Conservation (phyloP, 192 early-diverging fungal genomes). For the Podila epicladia region DNA sequence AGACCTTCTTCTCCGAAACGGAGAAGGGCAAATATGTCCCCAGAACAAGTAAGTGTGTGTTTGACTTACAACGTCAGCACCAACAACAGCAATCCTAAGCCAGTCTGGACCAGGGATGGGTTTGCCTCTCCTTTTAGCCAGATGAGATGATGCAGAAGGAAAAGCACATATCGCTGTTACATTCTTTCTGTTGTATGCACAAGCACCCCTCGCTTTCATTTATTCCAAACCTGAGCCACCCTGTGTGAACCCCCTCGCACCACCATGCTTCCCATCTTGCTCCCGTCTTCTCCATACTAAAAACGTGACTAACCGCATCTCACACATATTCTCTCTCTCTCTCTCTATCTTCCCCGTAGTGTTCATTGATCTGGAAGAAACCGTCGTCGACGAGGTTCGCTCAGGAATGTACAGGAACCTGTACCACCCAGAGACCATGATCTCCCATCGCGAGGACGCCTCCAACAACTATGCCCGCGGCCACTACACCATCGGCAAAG, state of each 20-base stretch:
- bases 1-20: conserved; percentile 99
- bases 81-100: neutral
- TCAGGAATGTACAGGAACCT: conserved; percentile 95
- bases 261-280: too few species aligned
- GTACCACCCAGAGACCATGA: conserved; percentile 50
- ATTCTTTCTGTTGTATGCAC: too few species aligned
- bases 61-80: too few species aligned
- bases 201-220: too few species aligned
- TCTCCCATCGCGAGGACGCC: conserved; percentile 64
- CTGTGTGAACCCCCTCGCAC: too few species aligned
- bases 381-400: conserved; percentile 98
- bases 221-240: too few species aligned
- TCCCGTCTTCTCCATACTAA: too few species aligned
- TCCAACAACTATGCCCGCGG: conserved; percentile 68
- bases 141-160: too few species aligned
- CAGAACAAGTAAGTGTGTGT: conserved; percentile 70
- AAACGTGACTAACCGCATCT: neutral
- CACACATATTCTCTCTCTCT: neutral
- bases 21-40: conserved; percentile 99
- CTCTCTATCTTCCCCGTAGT: conserved; percentile 49
- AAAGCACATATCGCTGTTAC: too few species aligned
- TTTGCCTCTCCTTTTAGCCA: too few species aligned
- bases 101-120: too few species aligned
- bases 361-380: conserved; percentile 97
- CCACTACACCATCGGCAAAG: conserved; percentile 65